phyloP scores from a whole-genome alignment of 768 basidiomycete species.

The Rhodotorula paludigena region DNA sequence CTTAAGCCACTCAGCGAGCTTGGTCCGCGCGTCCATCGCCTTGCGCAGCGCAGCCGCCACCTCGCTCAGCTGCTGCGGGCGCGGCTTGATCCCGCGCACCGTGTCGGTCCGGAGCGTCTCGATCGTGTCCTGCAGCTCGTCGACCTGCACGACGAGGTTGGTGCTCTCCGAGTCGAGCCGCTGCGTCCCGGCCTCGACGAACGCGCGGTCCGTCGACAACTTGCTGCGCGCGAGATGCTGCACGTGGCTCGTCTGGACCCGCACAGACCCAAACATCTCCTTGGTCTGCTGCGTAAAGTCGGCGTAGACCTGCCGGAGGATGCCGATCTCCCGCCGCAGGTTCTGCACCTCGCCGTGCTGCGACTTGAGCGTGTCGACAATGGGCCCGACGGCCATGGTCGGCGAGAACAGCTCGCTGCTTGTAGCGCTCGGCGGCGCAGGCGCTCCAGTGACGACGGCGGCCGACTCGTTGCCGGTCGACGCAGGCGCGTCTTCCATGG shows the following conservation, averaged over 20 bases:
- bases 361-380: constrained; percentile 57
- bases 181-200: constrained; percentile 84
- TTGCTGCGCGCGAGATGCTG: constrained; percentile 75
- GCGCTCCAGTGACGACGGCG: not conserved
- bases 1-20: constrained; percentile 77
- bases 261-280: constrained; percentile 68
- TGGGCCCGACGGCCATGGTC: constrained; percentile 5
- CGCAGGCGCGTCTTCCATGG: not conserved
- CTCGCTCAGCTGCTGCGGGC: constrained; percentile 53
- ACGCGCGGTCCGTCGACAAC: constrained; percentile 77
- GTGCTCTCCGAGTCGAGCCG: constrained; percentile 86
- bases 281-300: constrained; percentile 92
- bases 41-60: constrained; percentile 69
- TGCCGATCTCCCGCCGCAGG: constrained; percentile 82
- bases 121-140: constrained; percentile 85
- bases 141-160: constrained; percentile 82
- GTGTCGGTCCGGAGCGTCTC: constrained; percentile 84
- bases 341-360: constrained; percentile 95
- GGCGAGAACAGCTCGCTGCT: constrained; percentile 51
- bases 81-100: constrained; percentile 79
- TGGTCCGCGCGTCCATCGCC: constrained; percentile 59
- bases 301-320: constrained; percentile 89
- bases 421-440: not conserved
- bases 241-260: constrained; percentile 78
- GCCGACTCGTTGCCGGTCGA: constrained; percentile 33